Evolutionary conservation across 805 yeast species (phyloP), one percentile per base, ranked within the genome.

Genomic region (Candida bentonensis): DNA sequence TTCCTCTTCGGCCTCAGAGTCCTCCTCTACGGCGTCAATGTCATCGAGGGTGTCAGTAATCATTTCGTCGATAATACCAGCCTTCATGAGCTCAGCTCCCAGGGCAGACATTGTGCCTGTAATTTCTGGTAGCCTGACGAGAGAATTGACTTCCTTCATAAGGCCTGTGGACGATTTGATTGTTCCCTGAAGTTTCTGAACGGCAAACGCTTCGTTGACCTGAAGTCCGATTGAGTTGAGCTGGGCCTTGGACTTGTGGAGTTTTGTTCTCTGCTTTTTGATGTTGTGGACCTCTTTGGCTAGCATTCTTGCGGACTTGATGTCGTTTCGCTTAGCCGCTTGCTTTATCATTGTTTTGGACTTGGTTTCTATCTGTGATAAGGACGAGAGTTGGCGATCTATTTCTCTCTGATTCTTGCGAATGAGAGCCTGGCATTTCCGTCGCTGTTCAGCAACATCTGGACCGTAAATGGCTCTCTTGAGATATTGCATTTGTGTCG

Each of bases 391-490:
- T 47, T 86, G 86, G 53, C 87, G 72, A 50, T 92, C 96, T 28
- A 89, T 63, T 56, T 82, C 88, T 40, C 97, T 70, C 49, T 79
- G 78, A 62, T 88, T 92, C 63, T 81, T 82, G 46, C 97, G 78
- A 36, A 89, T 72, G 20, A 86, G 70, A 30, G 76, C 68, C 55
- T 83, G 88, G 53, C 94, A 83, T 52, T 77, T 81, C 45, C 92
- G 66, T 70, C 75, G 78, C 76, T 69, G 76, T 51, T 64, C 97
- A 56, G 81, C 80, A 36, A 96, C 96, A 58, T 88, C 96, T 0
- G 97, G 96, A 0, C 98, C 98, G 82, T 94, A 89, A 30, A 89
- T 79, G 3, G 88, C 83, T 58, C 80, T 79, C 65, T 85, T 88
- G 26, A 89, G 61, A 59, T 70, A 81, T 58, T 89, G 86, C 97